Conservation (phyloP, 306 rosid genomes). For the Inga oerstediana region DNA sequence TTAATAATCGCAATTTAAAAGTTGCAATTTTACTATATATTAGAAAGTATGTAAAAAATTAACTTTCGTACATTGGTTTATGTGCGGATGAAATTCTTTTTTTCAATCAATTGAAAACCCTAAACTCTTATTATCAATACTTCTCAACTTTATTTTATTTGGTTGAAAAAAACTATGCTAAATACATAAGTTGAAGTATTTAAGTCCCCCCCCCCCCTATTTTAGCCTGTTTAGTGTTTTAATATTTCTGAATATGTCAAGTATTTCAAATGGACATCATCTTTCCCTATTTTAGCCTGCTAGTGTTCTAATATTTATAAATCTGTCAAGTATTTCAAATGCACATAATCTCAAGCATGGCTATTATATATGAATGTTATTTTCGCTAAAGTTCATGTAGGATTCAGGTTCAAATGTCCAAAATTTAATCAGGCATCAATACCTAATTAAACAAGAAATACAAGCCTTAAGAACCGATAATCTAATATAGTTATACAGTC, state of each 20-base stretch:
- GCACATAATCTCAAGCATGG: no score
- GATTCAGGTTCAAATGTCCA: background rate
- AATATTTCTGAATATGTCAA: background rate
- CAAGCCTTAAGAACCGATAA: background rate
- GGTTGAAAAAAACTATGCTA: no score
- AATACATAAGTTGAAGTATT: no score
- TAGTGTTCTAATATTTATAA: no score
- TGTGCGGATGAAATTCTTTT: background rate
- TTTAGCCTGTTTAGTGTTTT: no score
- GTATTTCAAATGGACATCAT: no score
- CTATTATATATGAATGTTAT: no score
- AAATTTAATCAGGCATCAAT: background rate
- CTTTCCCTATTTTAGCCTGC: no score
- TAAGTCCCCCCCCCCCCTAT: no score
- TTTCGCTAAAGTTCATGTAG: background rate
- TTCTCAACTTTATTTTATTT: no score
- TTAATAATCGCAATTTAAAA: background rate
- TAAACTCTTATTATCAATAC: background rate
- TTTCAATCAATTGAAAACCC: background rate
- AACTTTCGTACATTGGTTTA: background rate
- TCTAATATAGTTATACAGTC: background rate
- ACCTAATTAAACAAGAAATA: background rate
- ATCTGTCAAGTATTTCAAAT: no score
- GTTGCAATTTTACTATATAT: background rate
- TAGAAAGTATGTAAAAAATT: background rate